Conservation (phyloP, 345 rosid genomes). For the Ceriops decandra region DNA sequence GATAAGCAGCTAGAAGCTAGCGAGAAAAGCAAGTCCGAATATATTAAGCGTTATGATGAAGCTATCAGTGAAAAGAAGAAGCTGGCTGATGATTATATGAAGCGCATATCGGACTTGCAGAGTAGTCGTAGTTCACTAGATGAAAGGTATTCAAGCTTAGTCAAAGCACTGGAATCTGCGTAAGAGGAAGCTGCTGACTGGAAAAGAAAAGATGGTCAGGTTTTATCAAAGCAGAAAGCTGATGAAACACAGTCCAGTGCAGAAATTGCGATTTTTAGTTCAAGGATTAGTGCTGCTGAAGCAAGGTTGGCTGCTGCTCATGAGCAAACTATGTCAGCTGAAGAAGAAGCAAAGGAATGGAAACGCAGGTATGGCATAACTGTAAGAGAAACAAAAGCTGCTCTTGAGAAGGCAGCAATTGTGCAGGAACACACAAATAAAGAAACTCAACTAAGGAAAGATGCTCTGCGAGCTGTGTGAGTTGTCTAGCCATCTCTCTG, state of each 20-base stretch:
- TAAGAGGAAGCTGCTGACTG: slow-evolving; percentile 69
- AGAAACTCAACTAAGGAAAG: slow-evolving; percentile 84
- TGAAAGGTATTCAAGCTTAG: slow-evolving; percentile 73
- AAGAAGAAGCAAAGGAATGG: slow-evolving; percentile 95
- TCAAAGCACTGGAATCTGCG: slow-evolving; percentile 65
- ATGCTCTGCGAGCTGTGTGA: slow-evolving; percentile 64
- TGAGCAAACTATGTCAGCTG: slow-evolving; percentile 82
- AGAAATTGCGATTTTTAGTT: slow-evolving; percentile 72
- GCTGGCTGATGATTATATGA: slow-evolving; percentile 74
- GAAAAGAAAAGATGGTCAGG: slow-evolving; percentile 71
- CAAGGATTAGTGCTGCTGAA: slow-evolving; percentile 85
- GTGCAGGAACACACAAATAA: slow-evolving; percentile 75
- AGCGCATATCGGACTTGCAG: slow-evolving; percentile 68
- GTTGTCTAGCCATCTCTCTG: slow-evolving; percentile 51
- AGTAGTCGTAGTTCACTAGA: slow-evolving; percentile 71
- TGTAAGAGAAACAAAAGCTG: slow-evolving; percentile 81
- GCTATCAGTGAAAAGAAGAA: slow-evolving; percentile 90
- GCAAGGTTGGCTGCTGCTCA: slow-evolving; percentile 94
- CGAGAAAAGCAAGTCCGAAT: slow-evolving; percentile 74
- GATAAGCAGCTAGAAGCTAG: slow-evolving; percentile 84
- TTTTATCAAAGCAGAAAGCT: slow-evolving; percentile 68
- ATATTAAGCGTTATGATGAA: slow-evolving; percentile 87
- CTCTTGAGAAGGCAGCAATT: slow-evolving; percentile 86
- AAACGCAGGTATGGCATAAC: slow-evolving; percentile 84
- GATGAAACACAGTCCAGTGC: slow-evolving; percentile 65